Conservation (phyloP, 1,139 yeast genomes). For the Candida neerlandica region DNA sequence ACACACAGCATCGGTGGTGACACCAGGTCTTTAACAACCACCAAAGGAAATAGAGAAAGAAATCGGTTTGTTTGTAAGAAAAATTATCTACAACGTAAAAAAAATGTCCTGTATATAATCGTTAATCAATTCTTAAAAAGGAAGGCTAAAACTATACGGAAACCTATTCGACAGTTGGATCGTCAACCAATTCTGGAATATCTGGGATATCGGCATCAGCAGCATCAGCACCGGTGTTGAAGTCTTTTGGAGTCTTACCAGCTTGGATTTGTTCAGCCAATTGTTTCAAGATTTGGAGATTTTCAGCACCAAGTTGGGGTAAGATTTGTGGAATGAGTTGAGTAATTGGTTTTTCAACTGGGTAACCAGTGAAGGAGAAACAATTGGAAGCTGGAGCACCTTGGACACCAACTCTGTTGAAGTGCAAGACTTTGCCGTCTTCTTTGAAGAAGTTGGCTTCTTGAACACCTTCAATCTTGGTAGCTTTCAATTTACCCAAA, state of each 20-base stretch:
- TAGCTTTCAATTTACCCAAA: conserved; percentile 86
- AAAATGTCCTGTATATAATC: neutral
- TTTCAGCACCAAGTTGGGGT: conserved; percentile 96
- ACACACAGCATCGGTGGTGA: no score
- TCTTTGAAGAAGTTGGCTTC: conserved; percentile 98
- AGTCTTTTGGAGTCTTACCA: conserved; percentile 52
- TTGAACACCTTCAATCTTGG: conserved; percentile 85
- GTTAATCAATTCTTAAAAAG: conserved; percentile 2
- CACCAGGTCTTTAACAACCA: no score
- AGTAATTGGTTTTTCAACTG: conserved; percentile 90
- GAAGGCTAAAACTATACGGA: conserved; percentile 1
- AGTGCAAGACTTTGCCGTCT: conserved; percentile 94
- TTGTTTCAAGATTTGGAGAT: conserved; percentile 85
- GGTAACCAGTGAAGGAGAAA: conserved; percentile 92
- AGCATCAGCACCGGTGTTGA: conserved; percentile 53
- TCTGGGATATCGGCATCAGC: conserved; percentile 59
- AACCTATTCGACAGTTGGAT: conserved; percentile 3
- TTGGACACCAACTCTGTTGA: conserved; percentile 94
- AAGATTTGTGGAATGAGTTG: conserved; percentile 94
- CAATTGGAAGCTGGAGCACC: conserved; percentile 91
- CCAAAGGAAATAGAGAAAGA: no score
- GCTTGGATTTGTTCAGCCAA: conserved; percentile 89
- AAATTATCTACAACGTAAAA: neutral
- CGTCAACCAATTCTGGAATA: conserved; percentile 90
- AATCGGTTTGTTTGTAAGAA: no score